Percentiles rank a stretch among this genome's conserved stretches.
Evolutionary conservation across 257 asterid species (phyloP).

Genomic region (Agastache rugosa): DNA sequence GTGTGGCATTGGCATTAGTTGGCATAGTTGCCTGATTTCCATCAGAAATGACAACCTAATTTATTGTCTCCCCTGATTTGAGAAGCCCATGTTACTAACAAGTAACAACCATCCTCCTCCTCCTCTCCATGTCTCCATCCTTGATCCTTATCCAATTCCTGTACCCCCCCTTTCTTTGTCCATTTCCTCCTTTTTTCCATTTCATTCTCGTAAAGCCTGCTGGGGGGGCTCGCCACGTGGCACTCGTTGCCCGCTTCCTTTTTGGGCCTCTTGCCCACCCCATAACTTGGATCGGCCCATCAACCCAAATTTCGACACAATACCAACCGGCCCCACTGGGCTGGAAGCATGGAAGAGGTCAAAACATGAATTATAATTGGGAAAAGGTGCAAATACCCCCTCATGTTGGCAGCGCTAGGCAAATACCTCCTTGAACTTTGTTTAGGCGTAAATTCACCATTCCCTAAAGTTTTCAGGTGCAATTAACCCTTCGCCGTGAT

Average conservation of each 20-base stretch:
- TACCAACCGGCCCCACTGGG: neutral
- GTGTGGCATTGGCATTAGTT: conserved; percentile 1
- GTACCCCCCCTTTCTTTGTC: conserved; percentile 4
- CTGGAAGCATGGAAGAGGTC: neutral
- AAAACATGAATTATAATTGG: too few relatives aligned
- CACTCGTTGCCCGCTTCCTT: conserved; percentile 3
- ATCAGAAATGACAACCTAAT: conserved; percentile 41
- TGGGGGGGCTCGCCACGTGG: conserved; percentile 45
- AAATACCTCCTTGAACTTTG: too few relatives aligned
- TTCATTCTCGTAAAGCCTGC: neutral
- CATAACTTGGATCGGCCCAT: conserved; percentile 3
- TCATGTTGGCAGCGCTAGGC: too few relatives aligned
- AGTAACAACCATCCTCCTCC: conserved; percentile 45
- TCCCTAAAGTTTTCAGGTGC: too few relatives aligned
- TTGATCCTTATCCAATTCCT: conserved; percentile 42
- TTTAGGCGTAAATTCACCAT: too few relatives aligned
- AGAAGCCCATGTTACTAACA: conserved; percentile 65
- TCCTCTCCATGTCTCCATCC: conserved; percentile 41
- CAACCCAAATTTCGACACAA: neutral
- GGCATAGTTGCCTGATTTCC: conserved; percentile 30
- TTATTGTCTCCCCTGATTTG: conserved; percentile 55
- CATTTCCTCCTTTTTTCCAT: conserved; percentile 7
- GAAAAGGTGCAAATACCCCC: too few relatives aligned
- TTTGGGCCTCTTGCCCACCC: conserved; percentile 4
- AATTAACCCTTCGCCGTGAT: too few relatives aligned